Conservation (phyloP, 768 basidiomycete species). For the Suillus ampliporus region DNA sequence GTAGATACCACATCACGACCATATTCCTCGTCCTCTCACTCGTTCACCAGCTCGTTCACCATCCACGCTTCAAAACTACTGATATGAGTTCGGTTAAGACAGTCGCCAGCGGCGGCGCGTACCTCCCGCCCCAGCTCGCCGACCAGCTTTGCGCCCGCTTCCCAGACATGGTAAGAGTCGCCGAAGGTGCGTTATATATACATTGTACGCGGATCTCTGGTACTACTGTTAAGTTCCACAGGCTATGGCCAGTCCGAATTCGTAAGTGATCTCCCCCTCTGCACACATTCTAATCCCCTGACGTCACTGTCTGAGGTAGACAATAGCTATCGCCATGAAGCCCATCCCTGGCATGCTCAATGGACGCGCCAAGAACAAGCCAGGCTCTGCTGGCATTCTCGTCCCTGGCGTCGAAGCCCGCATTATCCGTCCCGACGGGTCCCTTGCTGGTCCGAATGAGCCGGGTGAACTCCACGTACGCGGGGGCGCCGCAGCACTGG, state of each 20-base stretch:
- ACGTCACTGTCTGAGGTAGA: conserved; percentile 40
- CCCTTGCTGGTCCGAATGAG: conserved; percentile 56
- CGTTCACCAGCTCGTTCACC: conserved; percentile 60
- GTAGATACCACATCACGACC: conserved; percentile 55
- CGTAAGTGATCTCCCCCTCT: conserved; percentile 40
- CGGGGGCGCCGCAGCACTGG: conserved; percentile 54
- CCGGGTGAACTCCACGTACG: conserved; percentile 64
- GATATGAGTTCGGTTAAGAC: conserved; percentile 53
- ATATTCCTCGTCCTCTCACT: conserved; percentile 59
- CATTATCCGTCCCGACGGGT: conserved; percentile 56
- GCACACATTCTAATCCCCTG: neutral
- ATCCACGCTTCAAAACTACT: conserved; percentile 44
- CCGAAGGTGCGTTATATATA: conserved; percentile 45
- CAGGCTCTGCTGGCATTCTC: conserved; percentile 57
- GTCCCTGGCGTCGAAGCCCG: conserved; percentile 62
- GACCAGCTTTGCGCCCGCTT: conserved; percentile 40
- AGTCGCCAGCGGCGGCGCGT: conserved; percentile 58
- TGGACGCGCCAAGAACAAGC: conserved; percentile 40
- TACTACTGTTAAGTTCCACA: conserved; percentile 23
- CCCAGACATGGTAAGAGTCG: conserved; percentile 33
- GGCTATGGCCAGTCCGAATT: conserved; percentile 70
- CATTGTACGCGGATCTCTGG: neutral
- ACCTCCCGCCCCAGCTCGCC: conserved; percentile 57
- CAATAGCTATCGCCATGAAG: conserved; percentile 51
- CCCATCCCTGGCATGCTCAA: conserved; percentile 47